phyloP scores from a whole-genome alignment of 2,329 filamentous ascomycete species.

The Pleochaeta shiraiana region DNA sequence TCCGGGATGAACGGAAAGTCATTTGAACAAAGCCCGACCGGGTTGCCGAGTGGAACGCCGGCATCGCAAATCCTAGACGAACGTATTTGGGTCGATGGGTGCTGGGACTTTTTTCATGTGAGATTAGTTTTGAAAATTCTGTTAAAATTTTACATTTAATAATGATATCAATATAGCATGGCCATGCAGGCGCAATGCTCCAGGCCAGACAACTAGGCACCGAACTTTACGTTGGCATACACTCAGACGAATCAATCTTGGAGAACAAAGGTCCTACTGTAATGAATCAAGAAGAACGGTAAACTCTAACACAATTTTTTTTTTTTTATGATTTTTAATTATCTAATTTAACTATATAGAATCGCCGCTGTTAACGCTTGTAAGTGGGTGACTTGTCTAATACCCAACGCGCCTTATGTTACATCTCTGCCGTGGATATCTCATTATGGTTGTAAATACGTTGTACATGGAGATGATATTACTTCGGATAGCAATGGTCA shows the following conservation, averaged over 20 bases:
- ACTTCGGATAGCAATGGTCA: conserved; percentile 84
- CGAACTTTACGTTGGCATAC: conserved; percentile 78
- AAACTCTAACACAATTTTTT: conserved; percentile 12
- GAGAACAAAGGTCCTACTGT: conserved; percentile 97
- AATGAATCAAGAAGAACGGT: conserved; percentile 83
- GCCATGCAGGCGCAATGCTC: conserved; percentile 90
- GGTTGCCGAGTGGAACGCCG: conserved; percentile 15
- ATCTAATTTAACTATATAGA: conserved; percentile 27
- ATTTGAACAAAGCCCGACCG: neutral
- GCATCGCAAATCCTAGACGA: conserved; percentile 27
- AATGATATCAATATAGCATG: conserved; percentile 23
- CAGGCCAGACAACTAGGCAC: conserved; percentile 81
- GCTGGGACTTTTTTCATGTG: conserved; percentile 98
- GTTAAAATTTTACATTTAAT: neutral
- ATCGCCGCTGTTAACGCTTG: conserved; percentile 84
- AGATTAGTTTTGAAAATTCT: conserved; percentile 27
- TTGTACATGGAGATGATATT: conserved; percentile 94
- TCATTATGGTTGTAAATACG: conserved; percentile 87
- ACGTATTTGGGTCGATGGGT: conserved; percentile 94
- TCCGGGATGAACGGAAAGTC: too few species aligned
- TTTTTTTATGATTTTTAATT: conserved; percentile 7
- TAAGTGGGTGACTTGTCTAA: conserved; percentile 72
- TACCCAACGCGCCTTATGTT: conserved; percentile 81
- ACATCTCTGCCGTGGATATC: conserved; percentile 85
- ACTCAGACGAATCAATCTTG: conserved; percentile 87